Percentiles rank a stretch among this genome's conserved stretches.
These are phyloP conservation scores for Bidens hawaiensis DNA, from an alignment of 140 eudicot species.

Conservation along the genomic window DNA sequence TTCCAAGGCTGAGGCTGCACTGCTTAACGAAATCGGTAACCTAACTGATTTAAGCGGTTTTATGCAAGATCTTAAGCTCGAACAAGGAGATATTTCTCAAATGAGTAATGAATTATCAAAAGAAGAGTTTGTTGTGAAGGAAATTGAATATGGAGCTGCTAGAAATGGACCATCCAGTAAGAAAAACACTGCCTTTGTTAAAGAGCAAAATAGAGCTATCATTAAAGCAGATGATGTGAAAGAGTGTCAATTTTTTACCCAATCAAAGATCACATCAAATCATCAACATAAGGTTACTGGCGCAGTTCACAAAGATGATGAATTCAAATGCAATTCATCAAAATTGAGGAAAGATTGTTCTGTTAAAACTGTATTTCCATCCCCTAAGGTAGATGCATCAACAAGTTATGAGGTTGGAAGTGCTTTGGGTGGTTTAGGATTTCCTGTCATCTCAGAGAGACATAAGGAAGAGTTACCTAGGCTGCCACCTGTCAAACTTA, in stretches of 20 bases:
- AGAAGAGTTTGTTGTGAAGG: constrained; percentile 77
- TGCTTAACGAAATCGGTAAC: constrained; percentile 56
- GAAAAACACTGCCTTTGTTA: constrained; percentile 27
- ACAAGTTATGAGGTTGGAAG: constrained; percentile 52
- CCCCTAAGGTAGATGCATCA: constrained; percentile 48
- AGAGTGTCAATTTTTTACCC: constrained; percentile 30
- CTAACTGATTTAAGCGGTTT: constrained; percentile 54
- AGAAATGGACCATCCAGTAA: constrained; percentile 45
- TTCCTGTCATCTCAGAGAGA: constrained; percentile 45
- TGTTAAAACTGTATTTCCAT: constrained; percentile 75
- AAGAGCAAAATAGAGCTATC: constrained; percentile 36
- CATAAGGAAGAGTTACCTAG: constrained; percentile 83
- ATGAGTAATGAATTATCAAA: constrained; percentile 27
- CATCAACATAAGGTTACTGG: constrained; percentile 33
- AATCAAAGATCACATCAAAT: constrained; percentile 31
- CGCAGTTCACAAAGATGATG: constrained; percentile 37
- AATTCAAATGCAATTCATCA: constrained; percentile 32
- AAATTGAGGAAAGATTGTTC: constrained; percentile 69
- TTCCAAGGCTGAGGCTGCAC: constrained; percentile 84
- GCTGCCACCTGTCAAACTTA: no score
- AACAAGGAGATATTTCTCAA: constrained; percentile 22
- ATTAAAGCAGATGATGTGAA: constrained; percentile 18
- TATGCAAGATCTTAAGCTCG: constrained; percentile 46
- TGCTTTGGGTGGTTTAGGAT: constrained; percentile 38
- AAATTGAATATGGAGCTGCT: constrained; percentile 51